Conservation (phyloP, 2,329 filamentous ascomycete species). For the Hypoxylon rubiginosum region DNA sequence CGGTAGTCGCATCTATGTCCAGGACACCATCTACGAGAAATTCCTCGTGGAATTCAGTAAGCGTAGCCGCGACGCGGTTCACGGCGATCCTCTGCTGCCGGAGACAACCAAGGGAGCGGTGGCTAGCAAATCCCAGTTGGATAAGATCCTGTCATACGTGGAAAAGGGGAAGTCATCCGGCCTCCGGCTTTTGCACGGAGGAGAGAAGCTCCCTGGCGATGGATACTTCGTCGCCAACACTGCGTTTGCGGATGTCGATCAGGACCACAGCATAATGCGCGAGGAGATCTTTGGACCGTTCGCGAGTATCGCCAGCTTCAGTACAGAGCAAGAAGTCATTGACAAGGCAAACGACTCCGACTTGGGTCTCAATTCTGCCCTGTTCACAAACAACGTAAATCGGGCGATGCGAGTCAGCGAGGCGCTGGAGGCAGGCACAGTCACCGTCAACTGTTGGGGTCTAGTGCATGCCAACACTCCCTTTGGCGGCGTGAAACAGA, state of each 20-base stretch:
- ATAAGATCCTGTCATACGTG: slow-evolving; percentile 10
- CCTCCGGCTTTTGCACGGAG: too few species aligned
- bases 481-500: slow-evolving; percentile 50
- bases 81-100: slow-evolving; percentile 38
- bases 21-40: slow-evolving; percentile 39
- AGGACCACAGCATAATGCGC: slow-evolving; percentile 24
- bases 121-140: slow-evolving; percentile 1
- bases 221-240: slow-evolving; percentile 38
- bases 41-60: slow-evolving; percentile 43
- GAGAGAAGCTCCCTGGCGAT: slow-evolving; percentile 12
- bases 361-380: slow-evolving; percentile 74
- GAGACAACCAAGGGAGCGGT: slow-evolving; percentile 7
- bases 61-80: slow-evolving; percentile 32
- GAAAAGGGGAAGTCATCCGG: slow-evolving; percentile 6
- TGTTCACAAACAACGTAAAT: slow-evolving; percentile 72
- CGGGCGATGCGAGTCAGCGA: slow-evolving; percentile 64
- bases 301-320: slow-evolving; percentile 70
- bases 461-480: slow-evolving; percentile 18
- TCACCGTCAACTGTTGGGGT: slow-evolving; percentile 34
- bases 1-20: slow-evolving; percentile 37
- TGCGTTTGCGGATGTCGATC: slow-evolving; percentile 28
- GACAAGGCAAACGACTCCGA: slow-evolving; percentile 69
- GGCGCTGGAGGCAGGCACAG: slow-evolving; percentile 59
- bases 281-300: slow-evolving; percentile 43
- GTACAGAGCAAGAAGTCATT: slow-evolving; percentile 58